Conservation (phyloP, 306 rosid species). For the Hippophae gyantsensis region DNA sequence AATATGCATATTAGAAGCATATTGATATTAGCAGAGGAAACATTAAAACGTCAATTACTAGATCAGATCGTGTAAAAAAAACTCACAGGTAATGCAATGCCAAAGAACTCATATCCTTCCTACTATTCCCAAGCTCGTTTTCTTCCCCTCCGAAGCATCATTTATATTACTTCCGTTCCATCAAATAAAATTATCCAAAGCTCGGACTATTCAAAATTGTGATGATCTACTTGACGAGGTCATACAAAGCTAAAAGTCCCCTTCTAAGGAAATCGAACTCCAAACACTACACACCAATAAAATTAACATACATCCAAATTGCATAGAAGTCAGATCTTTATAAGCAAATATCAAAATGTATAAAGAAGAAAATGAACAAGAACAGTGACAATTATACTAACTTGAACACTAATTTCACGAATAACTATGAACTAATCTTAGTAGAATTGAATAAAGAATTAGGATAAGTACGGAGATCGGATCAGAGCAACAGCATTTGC, state of each 20-base stretch:
- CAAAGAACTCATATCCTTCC: slow-evolving; percentile 39
- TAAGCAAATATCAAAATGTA: not conserved
- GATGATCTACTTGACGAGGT: slow-evolving; percentile 1
- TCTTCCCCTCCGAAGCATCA: slow-evolving; percentile 19
- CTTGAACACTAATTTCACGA: slow-evolving; percentile 5
- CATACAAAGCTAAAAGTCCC: slow-evolving; percentile 6
- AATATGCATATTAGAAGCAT: too few relatives aligned
- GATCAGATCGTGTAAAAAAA: slow-evolving; percentile 4
- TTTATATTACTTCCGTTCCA: slow-evolving; percentile 17
- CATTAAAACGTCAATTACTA: not conserved
- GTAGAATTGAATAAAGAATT: not conserved
- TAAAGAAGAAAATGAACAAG: not conserved
- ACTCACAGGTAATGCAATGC: slow-evolving; percentile 38
- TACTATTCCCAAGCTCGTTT: slow-evolving; percentile 21
- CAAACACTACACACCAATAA: slow-evolving; percentile 21
- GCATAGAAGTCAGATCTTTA: slow-evolving; percentile 41
- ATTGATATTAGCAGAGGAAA: not conserved
- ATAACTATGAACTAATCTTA: not conserved
- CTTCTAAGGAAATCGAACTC: slow-evolving; percentile 13
- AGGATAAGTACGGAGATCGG: slow-evolving; percentile 32
- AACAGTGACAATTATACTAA: not conserved
- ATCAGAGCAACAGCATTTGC: slow-evolving; percentile 31
- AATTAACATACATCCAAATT: slow-evolving; percentile 12
- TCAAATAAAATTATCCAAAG: slow-evolving; percentile 20
- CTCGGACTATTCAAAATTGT: not conserved